Conservation (phyloP, 306 rosid genomes). For the Acacia crassicarpa region DNA sequence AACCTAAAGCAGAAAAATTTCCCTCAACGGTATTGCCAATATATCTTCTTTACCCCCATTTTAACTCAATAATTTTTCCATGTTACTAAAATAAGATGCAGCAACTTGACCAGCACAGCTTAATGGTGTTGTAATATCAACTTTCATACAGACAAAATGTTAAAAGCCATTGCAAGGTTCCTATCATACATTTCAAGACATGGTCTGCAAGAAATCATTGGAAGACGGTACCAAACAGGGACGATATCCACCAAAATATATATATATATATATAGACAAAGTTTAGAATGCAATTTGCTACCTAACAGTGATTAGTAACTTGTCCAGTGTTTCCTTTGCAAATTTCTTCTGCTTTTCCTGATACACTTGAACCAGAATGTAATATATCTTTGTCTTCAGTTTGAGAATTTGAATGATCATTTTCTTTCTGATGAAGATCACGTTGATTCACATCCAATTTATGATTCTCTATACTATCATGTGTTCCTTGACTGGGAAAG, state of each 20-base stretch:
- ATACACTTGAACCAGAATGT: constrained; percentile 34
- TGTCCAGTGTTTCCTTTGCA: constrained; percentile 37
- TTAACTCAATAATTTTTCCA: not conserved
- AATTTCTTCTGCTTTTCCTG: constrained; percentile 36
- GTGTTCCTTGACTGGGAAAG: constrained; percentile 29
- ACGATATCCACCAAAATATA: not conserved
- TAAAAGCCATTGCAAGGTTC: not conserved
- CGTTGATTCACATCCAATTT: constrained; percentile 25
- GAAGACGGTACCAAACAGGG: not conserved
- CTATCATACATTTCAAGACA: not conserved
- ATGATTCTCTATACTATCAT: constrained; percentile 29
- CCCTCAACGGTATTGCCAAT: no score
- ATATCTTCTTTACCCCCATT: not conserved
- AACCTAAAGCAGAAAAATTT: not conserved
- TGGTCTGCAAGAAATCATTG: not conserved
- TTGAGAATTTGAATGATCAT: constrained; percentile 42
- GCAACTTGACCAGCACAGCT: not conserved
- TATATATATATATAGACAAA: not conserved
- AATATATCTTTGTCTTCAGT: constrained; percentile 38
- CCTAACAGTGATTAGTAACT: constrained; percentile 45
- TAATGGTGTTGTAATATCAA: not conserved
- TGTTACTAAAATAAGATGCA: not conserved
- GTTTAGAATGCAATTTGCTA: constrained; percentile 21
- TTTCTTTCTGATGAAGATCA: constrained; percentile 22
- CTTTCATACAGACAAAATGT: not conserved